These are phyloP conservation scores for Plasmodium gonderi DNA, from an alignment of 169 alveolate genomes.

Conservation along the genomic window DNA sequence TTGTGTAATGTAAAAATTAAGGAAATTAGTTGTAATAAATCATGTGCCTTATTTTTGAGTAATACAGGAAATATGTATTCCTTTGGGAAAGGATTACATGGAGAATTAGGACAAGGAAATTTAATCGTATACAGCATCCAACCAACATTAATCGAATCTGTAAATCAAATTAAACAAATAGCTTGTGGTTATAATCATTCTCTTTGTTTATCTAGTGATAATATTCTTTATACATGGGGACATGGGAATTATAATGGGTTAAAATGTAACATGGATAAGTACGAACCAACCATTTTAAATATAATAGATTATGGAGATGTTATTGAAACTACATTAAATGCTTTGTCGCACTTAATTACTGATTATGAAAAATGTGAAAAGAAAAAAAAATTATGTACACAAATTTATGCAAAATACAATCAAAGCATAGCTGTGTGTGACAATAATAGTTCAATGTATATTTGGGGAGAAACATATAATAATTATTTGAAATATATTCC, in stretches of 20 bases:
- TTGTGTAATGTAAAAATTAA: slow-evolving; percentile 78
- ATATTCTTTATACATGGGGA: slow-evolving; percentile 82
- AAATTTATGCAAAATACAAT: slow-evolving; percentile 76
- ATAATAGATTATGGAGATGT: slow-evolving; percentile 71
- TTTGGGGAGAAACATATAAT: slow-evolving; percentile 84
- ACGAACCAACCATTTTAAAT: slow-evolving; percentile 49
- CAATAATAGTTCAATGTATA: slow-evolving; percentile 74
- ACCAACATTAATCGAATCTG: slow-evolving; percentile 79
- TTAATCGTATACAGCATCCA: slow-evolving; percentile 63
- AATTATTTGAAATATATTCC: slow-evolving; percentile 81
- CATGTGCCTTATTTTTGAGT: slow-evolving; percentile 82
- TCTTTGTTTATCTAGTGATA: slow-evolving; percentile 63
- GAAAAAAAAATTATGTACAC: slow-evolving; percentile 70
- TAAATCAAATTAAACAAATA: slow-evolving; percentile 67
- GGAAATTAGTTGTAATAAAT: slow-evolving; percentile 78
- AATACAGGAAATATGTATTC: slow-evolving; percentile 77
- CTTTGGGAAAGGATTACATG: slow-evolving; percentile 84
- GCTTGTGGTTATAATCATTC: slow-evolving; percentile 84
- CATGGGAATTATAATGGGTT: slow-evolving; percentile 84
- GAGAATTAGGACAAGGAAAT: slow-evolving; percentile 84
- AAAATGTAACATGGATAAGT: slow-evolving; percentile 59
- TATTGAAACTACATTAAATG: slow-evolving; percentile 66
- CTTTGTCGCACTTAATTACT: slow-evolving; percentile 49
- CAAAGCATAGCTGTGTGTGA: slow-evolving; percentile 82
- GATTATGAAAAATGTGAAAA: slow-evolving; percentile 58